These are phyloP conservation scores for Rubus idaeus DNA, from an alignment of 306 rosid genomes.

Conservation along the genomic window DNA sequence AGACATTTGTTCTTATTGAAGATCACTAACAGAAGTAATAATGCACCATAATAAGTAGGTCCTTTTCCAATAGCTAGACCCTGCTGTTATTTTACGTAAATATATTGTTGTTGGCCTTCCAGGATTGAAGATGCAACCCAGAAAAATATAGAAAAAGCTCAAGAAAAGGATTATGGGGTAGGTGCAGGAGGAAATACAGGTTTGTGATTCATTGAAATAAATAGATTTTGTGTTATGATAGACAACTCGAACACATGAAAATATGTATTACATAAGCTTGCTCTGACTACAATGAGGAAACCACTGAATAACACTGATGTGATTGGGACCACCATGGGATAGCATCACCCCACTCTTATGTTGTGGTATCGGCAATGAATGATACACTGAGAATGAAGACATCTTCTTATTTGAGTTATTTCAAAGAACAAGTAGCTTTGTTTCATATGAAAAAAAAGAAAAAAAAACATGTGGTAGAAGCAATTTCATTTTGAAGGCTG, in stretches of 20 bases:
- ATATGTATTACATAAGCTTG: not conserved
- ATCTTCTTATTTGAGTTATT: not conserved
- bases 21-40: not conserved
- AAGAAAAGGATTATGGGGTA: conserved; percentile 30
- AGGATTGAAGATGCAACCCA: conserved; percentile 49
- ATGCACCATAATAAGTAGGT: not conserved
- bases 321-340: not conserved
- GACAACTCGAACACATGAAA: not conserved
- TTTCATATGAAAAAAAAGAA: not conserved
- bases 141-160: conserved; percentile 34
- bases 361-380: not conserved
- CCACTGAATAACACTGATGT: not conserved
- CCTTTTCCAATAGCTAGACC: not conserved
- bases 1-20: not conserved
- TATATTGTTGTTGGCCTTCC: conserved; percentile 18
- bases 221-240: not conserved
- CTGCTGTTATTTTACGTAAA: not conserved
- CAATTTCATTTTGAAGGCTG: not conserved
- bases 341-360: not conserved
- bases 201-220: not conserved
- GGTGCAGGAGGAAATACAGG: conserved; percentile 41
- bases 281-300: not conserved
- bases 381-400: not conserved
- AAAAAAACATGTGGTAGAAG: not conserved
- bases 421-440: not conserved